Evolutionary conservation across 352 stramenopile species (phyloP).

Genomic region (Globisporangium camurandrum): DNA sequence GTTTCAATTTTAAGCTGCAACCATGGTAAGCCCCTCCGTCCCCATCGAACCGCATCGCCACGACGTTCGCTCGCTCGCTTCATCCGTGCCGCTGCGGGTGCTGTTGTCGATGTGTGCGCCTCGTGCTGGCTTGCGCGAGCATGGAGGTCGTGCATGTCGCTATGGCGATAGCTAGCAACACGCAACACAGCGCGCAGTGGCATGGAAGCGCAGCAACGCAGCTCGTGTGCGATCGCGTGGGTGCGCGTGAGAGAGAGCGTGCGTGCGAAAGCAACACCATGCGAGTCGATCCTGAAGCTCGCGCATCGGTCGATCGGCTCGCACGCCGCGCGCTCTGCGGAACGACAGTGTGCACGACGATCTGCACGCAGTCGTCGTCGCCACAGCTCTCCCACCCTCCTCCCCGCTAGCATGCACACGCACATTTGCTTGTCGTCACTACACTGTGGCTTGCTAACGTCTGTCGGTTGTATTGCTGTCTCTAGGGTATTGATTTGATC

Average conservation of each 20-base stretch:
- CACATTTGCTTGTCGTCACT: too few species aligned
- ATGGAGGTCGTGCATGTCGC: too few species aligned
- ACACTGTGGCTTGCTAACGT: too few species aligned
- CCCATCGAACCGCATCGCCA: constrained; percentile 3
- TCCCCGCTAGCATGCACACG: not conserved
- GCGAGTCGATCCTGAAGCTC: not conserved
- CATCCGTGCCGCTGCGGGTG: too few species aligned
- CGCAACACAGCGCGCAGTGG: too few species aligned
- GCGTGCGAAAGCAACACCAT: not conserved
- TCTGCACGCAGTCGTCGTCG: not conserved
- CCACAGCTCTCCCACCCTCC: constrained; percentile 6
- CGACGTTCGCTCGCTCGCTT: not conserved
- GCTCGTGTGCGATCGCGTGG: not conserved
- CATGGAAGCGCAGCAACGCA: not conserved
- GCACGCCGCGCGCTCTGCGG: not conserved
- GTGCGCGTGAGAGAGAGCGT: constrained; percentile 5
- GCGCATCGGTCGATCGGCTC: not conserved
- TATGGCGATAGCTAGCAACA: too few species aligned
- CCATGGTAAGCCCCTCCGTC: constrained; percentile 61
- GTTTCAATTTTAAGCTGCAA: constrained; percentile 84
- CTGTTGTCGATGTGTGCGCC: too few species aligned
- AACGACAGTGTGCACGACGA: not conserved
- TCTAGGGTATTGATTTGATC: constrained; percentile 98
- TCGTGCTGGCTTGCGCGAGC: not conserved
- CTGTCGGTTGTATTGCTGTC: not conserved